Evolutionary conservation across 179 eudicot species (phyloP).

Genomic region (Amaranthus tricolor): DNA sequence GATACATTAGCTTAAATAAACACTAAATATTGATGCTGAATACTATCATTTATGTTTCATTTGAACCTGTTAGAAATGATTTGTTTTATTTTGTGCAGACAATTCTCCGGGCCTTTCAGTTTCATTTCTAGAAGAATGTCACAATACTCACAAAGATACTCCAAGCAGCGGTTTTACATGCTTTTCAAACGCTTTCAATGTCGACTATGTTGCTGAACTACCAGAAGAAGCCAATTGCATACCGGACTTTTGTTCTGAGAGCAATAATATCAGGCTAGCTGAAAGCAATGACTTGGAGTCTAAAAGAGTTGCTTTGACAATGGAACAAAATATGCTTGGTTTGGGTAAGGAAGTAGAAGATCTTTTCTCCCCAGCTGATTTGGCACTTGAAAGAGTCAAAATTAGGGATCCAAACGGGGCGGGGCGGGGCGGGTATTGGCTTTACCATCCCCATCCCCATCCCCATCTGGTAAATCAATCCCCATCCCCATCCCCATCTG

Average conservation of each 20-base stretch:
- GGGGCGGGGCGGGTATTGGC: too few species aligned
- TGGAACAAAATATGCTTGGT: constrained; percentile 1
- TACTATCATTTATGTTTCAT: too few species aligned
- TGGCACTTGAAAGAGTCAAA: not conserved
- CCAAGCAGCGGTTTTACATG: not conserved
- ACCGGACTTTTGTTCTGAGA: not conserved
- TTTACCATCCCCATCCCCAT: too few species aligned
- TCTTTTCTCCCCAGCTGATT: not conserved
- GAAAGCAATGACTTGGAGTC: constrained; percentile 2
- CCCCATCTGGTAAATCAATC: too few species aligned
- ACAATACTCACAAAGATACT: not conserved
- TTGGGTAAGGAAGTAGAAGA: not conserved
- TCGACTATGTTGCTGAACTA: not conserved
- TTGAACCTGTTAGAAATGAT: not conserved
- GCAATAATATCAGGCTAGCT: too few species aligned
- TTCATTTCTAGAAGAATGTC: not conserved
- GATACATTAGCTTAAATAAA: too few species aligned
- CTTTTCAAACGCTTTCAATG: not conserved
- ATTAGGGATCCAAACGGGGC: too few species aligned
- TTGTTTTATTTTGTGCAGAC: not conserved
- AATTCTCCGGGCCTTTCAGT: not conserved
- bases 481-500: too few species aligned
- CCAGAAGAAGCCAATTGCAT: not conserved
- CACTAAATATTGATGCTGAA: too few species aligned
- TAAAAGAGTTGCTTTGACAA: not conserved